phyloP scores from a whole-genome alignment of 129 eudicot genomes.

The Lonicera japonica region DNA sequence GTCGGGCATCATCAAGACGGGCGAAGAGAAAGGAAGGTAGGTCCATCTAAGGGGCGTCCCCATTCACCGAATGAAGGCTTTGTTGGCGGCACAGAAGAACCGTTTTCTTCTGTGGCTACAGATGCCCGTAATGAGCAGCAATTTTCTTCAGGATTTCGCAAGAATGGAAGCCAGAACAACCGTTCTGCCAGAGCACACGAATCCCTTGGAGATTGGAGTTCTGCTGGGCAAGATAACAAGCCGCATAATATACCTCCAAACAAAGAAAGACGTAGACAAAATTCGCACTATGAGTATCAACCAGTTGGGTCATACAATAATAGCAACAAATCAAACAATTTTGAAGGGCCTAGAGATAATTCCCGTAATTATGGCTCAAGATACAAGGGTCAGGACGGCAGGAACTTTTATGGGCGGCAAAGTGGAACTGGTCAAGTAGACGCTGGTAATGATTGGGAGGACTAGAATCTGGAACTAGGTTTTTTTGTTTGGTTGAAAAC shows the following conservation, averaged over 20 bases:
- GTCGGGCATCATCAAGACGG: constrained; percentile 26
- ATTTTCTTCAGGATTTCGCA: constrained; percentile 43
- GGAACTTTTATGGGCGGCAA: constrained; percentile 50
- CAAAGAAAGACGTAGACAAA: constrained; percentile 60
- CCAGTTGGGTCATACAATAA: constrained; percentile 63
- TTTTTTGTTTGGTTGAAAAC: constrained; percentile 3
- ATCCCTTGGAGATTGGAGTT: constrained; percentile 42
- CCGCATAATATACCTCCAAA: constrained; percentile 33
- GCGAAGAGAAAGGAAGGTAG: constrained; percentile 45
- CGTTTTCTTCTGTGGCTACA: constrained; percentile 12
- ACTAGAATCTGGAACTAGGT: constrained; percentile 9
- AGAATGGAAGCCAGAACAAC: constrained; percentile 43
- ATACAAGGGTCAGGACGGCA: constrained; percentile 57
- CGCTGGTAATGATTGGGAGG: constrained; percentile 32
- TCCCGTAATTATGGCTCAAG: constrained; percentile 15
- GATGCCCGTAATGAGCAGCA: constrained; percentile 29
- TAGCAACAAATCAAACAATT: constrained; percentile 25
- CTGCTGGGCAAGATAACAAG: constrained; percentile 45
- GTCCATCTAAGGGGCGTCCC: constrained; percentile 34
- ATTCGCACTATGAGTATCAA: constrained; percentile 75
- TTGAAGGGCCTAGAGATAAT: constrained; percentile 41
- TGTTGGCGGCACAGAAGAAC: constrained; percentile 29
- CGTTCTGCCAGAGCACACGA: constrained; percentile 35
- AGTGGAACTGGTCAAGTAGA: constrained; percentile 29
- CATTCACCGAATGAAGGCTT: constrained; percentile 28